Conservation (phyloP, 2,329 filamentous ascomycete species). For the Hypoxylon sp. region DNA sequence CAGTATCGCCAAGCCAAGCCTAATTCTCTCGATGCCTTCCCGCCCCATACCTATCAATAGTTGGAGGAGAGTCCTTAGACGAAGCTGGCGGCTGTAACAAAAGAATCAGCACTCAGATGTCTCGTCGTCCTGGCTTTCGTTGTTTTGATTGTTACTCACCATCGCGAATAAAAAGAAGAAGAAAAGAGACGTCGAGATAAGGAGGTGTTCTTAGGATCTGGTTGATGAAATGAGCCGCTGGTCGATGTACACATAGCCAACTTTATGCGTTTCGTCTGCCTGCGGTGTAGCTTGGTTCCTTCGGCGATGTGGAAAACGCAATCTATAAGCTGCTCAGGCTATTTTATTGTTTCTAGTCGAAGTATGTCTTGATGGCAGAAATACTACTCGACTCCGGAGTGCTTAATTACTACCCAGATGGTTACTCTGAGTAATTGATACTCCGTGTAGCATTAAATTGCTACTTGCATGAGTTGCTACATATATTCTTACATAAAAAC, state of each 20-base stretch:
- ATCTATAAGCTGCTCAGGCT: constrained; percentile 8
- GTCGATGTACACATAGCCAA: constrained; percentile 5
- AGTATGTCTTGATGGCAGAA: no score
- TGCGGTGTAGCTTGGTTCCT: constrained; percentile 9
- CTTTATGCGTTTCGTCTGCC: constrained; percentile 6
- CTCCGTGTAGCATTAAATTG: neutral
- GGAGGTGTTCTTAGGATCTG: constrained; percentile 15
- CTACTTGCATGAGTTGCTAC: no score
- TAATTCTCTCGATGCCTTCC: constrained; percentile 18
- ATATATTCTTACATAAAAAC: no score
- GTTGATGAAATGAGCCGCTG: constrained; percentile 4
- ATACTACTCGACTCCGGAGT: constrained; percentile 7
- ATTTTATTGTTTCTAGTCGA: no score
- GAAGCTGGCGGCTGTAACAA: constrained; percentile 17
- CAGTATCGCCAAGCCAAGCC: constrained; percentile 12
- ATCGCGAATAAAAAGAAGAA: constrained; percentile 16
- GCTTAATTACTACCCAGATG: constrained; percentile 24
- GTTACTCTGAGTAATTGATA: no score
- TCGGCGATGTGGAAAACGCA: constrained; percentile 20
- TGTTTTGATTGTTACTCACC: constrained; percentile 17
- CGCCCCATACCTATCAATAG: constrained; percentile 17
- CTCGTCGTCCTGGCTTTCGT: constrained; percentile 12
- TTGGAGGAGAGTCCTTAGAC: constrained; percentile 12
- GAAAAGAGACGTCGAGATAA: constrained; percentile 13
- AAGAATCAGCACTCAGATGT: constrained; percentile 6